These are phyloP conservation scores for Excoecaria cochinchinensis DNA, from an alignment of 345 rosid genomes.

Conservation along the genomic window DNA sequence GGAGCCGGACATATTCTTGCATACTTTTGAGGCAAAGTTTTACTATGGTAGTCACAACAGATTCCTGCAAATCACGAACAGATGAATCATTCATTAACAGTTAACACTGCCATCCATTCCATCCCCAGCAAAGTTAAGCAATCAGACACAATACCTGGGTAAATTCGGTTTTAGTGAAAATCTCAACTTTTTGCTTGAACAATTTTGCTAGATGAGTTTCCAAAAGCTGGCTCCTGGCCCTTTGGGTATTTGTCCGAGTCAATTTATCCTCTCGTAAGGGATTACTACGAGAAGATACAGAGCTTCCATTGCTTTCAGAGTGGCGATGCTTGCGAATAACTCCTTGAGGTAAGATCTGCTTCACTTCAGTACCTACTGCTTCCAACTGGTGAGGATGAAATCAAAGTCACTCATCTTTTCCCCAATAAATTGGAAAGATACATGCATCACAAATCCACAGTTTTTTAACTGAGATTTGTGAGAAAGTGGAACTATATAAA, in stretches of 20 bases:
- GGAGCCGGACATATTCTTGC: conserved; percentile 90
- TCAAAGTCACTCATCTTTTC: conserved; percentile 3
- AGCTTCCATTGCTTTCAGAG: conserved; percentile 94
- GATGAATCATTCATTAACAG: conserved; percentile 17
- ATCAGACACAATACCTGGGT: conserved; percentile 61
- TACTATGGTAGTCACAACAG: conserved; percentile 64
- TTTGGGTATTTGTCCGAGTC: conserved; percentile 64
- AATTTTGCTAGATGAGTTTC: conserved; percentile 98
- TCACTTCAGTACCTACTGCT: conserved; percentile 69
- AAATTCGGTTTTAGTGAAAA: conserved; percentile 89
- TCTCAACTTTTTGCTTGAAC: conserved; percentile 96
- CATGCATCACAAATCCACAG: conserved; percentile 1
- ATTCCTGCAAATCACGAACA: conserved; percentile 63
- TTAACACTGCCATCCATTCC: conserved; percentile 6
- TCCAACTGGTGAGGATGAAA: conserved; percentile 50
- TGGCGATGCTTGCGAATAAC: conserved; percentile 69
- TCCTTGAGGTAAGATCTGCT: conserved; percentile 84
- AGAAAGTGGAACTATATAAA: background rate
- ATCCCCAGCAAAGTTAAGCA: conserved; percentile 12
- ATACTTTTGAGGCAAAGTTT: conserved; percentile 89
- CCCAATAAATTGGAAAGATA: background rate
- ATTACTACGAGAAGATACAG: conserved; percentile 80
- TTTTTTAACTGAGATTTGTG: background rate
- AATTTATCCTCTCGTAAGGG: conserved; percentile 76
- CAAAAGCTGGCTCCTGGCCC: conserved; percentile 92